Evolutionary conservation across 495 filamentous ascomycete species (phyloP).

Genomic region (Extremus antarcticus): DNA sequence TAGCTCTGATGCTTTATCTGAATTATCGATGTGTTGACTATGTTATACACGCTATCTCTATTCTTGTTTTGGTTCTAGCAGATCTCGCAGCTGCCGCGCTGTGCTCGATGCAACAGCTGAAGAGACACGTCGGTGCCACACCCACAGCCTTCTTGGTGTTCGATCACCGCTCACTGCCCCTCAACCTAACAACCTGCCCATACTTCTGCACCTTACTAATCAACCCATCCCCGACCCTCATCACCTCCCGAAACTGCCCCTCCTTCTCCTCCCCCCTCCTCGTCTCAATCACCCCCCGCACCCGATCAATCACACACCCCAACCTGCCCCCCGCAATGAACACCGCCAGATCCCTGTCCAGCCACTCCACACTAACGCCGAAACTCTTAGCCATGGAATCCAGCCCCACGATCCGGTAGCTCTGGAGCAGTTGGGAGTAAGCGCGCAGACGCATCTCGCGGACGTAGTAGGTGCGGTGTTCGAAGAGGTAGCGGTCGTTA

Average conservation of each 20-base stretch:
- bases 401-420: constrained; percentile 90
- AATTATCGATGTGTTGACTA: no score
- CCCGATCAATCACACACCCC: constrained; percentile 92
- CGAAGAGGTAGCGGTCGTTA: constrained; percentile 84
- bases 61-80: no score
- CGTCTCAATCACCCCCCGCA: constrained; percentile 95
- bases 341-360: constrained; percentile 91
- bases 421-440: constrained; percentile 94
- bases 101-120: no score
- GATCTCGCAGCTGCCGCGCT: no score
- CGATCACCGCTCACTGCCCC: constrained; percentile 61
- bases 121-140: no score
- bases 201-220: constrained; percentile 99
- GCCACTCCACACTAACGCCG: constrained; percentile 87
- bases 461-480: constrained; percentile 92
- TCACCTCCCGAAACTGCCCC: constrained; percentile 89
- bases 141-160: neutral
- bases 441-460: constrained; percentile 93
- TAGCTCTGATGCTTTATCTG: no score
- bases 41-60: no score
- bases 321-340: constrained; percentile 94
- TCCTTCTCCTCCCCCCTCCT: constrained; percentile 97
- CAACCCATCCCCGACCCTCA: constrained; percentile 90
- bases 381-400: constrained; percentile 94
- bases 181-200: constrained; percentile 84